Base-by-base conservation (phyloP, 164 flowering plant species). In the Buxus sempervirens region DNA sequence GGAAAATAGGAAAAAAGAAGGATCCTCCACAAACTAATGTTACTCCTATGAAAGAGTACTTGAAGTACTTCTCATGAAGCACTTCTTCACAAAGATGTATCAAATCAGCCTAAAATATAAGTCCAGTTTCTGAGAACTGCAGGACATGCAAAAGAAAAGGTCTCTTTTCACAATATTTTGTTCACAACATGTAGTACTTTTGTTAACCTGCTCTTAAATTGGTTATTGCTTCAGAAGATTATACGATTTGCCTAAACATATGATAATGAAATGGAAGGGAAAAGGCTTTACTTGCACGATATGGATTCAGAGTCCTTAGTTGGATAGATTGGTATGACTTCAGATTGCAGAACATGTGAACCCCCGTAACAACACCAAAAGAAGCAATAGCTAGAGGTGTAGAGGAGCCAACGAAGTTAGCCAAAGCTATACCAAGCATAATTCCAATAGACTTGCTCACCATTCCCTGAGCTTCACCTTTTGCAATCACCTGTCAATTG, bases 381-480 rank as follows among this genome's bases (percentile, higher is more conserved):
- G 94, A 80, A 68, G 84, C 87, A 77, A 90, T 80, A 66, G 93
- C 81, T 58, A 95, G 84, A 71, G 88, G 62, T 24, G 86, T 82
- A 26, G 97, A 95, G 69, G 91, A 81, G 54, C 90, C 93, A 49
- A 90, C 72, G 72, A 72, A 71, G 65, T 86, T 89, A 70, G 94
- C 98, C 73, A 95, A 64, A 48, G 83, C 89, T 68, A 95, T 90
- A 54, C 97, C 99, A 77, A 90, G 82, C 85, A 82, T 65, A 54
- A 90, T 92, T 42, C 99, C 98, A 41, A 95, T 75, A 60, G 85
- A 88, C 78, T 89, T 92, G 97, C 99, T 95, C 77, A 92, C 96
- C 99, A 92, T 95, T 79, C 99, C 99, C 80, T 92, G 99, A 75
- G 98, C 99, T 87, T 95, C 99, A 59, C 99, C 99, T 73, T 95